Evolutionary conservation across 2,329 filamentous ascomycete genomes (phyloP), one percentile per base, ranked within the genome.

Genomic region (Exophiala mesophila): DNA sequence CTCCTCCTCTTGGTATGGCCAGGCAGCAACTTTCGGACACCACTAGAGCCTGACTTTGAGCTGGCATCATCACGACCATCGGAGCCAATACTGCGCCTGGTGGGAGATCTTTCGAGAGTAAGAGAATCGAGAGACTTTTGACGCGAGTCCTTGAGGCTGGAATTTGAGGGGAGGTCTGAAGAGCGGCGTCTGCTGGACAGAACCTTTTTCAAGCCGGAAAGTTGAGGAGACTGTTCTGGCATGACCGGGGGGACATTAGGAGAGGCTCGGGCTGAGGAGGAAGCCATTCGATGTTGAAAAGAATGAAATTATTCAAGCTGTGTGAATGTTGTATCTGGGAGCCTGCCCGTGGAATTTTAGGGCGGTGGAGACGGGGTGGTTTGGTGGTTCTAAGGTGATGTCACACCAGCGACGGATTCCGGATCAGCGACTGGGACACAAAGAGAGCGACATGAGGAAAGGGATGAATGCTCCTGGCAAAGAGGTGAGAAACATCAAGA

Each of bases 21-120:
- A 18, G 65, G 60, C 39, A 77, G 67, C 42, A 79, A 59, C 51
- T 71, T 75, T 8, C 74, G 71, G 49, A 80, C 67, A 39, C 72
- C 70, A 52, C 64, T 69, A 34, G 59, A 50, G 31, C 59, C 58
- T 48, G 63, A 60, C 55, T 65, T 66, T 38, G 57, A 57, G 50
- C 62, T 59, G 50, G 63, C 63, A 36, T 61, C 66, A 35, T 61
- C 66, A 32, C 64, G 63, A 39, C 57, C 60, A 28, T 45, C 36
- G 17, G 63, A 63, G 34, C 65, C 60, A 19, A 61, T 60, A 47
- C 63, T 66, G 2, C 59, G 61, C 49, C 60, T 56, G 3, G 39
- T 51, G 20, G 49, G 52, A 16, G 52, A 49, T 31, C 49, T 47
- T 38, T 68, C 65, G 26, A 57, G 46, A 5, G 53, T 59, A n/a